phyloP scores from a whole-genome alignment of 257 asterid species.

The Nicotiana sylvestris region DNA sequence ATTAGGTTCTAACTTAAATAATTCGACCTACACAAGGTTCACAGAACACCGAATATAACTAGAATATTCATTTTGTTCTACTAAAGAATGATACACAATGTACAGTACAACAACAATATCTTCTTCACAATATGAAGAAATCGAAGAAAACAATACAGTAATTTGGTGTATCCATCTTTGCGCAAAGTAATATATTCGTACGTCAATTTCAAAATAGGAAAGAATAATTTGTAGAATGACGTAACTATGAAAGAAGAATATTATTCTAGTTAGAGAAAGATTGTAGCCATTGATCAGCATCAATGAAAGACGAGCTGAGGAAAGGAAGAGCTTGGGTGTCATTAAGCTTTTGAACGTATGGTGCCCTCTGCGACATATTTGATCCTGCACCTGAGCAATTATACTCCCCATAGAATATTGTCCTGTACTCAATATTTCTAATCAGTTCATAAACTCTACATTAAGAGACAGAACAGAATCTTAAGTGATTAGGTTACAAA shows the following conservation, averaged over 20 bases:
- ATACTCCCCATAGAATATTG: conserved; percentile 78
- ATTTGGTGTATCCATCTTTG: background rate
- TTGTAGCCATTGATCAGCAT: conserved; percentile 84
- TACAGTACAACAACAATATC: background rate
- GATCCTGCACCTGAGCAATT: conserved; percentile 80
- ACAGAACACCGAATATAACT: background rate
- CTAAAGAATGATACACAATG: too few species aligned
- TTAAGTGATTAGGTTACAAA: too few species aligned
- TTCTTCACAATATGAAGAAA: background rate
- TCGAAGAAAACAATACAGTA: background rate
- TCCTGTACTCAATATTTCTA: conserved; percentile 32
- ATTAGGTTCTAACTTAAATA: too few species aligned
- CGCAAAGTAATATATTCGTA: background rate
- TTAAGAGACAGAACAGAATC: too few species aligned
- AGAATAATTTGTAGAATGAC: background rate
- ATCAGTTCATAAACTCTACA: background rate
- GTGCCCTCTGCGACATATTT: conserved; percentile 41
- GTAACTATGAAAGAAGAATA: background rate
- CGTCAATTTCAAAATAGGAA: background rate
- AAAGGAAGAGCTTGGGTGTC: conserved; percentile 68
- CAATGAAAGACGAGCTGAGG: conserved; percentile 55
- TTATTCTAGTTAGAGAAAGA: conserved; percentile 17
- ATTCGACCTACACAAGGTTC: background rate
- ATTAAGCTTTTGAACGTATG: conserved; percentile 62
- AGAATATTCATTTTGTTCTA: background rate